phyloP scores from a whole-genome alignment of 441 rosid genomes.

The Bocquillonia castaneifolia region DNA sequence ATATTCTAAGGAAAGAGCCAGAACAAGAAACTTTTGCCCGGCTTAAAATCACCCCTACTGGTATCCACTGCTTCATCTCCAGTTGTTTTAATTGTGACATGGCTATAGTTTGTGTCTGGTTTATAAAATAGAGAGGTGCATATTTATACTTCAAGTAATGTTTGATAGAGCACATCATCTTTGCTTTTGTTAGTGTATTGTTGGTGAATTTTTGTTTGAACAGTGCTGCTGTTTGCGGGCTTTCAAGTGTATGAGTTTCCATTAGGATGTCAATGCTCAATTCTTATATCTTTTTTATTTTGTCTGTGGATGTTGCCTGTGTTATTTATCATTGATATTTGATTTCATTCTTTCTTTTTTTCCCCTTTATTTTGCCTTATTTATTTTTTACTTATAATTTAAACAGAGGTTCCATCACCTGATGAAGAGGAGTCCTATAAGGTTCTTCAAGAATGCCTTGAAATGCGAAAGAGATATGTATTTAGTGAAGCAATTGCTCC shows the following conservation, averaged over 20 bases:
- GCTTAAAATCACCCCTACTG: conserved; percentile 64
- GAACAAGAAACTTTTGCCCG: conserved; percentile 92
- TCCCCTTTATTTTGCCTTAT: neutral
- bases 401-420: conserved; percentile 66
- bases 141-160: neutral
- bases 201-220: neutral
- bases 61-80: conserved; percentile 35
- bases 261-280: neutral
- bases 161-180: neutral
- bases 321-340: neutral
- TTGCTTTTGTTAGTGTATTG: neutral
- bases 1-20: conserved; percentile 92
- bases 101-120: neutral
- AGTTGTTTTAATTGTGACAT: neutral
- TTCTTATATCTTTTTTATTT: neutral
- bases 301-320: neutral
- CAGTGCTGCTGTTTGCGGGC: neutral
- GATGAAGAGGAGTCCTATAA: conserved; percentile 80
- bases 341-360: neutral
- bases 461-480: conserved; percentile 71
- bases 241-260: neutral
- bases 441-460: conserved; percentile 91
- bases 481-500: conserved; percentile 86
- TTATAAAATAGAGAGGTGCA: neutral
- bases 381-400: conserved; percentile 6